These are phyloP conservation scores for Mycena kentingensis DNA, from an alignment of 768 basidiomycete genomes.

Conservation along the genomic window DNA sequence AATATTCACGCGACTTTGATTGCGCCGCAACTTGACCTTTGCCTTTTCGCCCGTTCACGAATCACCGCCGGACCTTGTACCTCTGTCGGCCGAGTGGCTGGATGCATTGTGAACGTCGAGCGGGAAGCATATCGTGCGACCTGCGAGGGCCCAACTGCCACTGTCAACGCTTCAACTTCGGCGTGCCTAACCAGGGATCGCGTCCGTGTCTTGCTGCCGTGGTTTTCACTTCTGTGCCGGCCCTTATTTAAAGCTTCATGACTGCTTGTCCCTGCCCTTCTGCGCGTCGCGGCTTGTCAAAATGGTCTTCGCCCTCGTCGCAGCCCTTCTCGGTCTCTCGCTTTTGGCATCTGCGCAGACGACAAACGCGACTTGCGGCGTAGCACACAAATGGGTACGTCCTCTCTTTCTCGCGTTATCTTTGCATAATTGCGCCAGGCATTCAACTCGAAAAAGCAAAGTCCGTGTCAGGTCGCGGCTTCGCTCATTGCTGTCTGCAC, in stretches of 20 bases:
- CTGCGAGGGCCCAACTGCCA: constrained; percentile 5
- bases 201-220: background rate
- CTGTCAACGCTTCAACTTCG: background rate
- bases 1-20: no score
- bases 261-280: background rate
- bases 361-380: constrained; percentile 42
- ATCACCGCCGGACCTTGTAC: background rate
- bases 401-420: background rate
- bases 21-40: background rate
- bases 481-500: constrained; percentile 37
- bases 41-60: background rate
- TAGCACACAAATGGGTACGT: constrained; percentile 45
- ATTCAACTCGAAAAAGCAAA: constrained; percentile 48
- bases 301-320: constrained; percentile 27
- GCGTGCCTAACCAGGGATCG: background rate
- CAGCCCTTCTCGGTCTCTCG: constrained; percentile 25
- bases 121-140: no score
- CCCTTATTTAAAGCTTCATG: constrained; percentile 9
- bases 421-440: constrained; percentile 30
- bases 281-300: constrained; percentile 8
- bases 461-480: constrained; percentile 37
- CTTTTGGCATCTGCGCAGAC: background rate
- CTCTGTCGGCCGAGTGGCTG: background rate
- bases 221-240: constrained; percentile 17
- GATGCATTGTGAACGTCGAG: background rate